phyloP scores from a whole-genome alignment of 805 yeast species.

The Henningerozyma blattae region DNA sequence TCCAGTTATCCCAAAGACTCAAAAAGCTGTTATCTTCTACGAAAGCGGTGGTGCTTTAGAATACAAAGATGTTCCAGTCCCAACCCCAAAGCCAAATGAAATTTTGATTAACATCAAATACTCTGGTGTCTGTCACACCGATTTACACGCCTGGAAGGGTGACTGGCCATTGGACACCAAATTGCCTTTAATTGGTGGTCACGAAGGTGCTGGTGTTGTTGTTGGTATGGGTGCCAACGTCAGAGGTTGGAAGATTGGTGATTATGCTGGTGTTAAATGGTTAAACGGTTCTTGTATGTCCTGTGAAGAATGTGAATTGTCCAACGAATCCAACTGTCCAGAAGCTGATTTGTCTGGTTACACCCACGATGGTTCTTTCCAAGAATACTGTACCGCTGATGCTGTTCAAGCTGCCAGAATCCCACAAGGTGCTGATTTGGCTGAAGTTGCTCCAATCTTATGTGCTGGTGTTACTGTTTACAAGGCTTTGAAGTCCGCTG shows the following conservation, averaged over 20 bases:
- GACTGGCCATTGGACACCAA: conserved; percentile 53
- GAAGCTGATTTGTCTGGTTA: conserved; percentile 62
- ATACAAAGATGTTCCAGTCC: conserved; percentile 43
- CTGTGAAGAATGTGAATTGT: conserved; percentile 51
- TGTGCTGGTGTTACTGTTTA: conserved; percentile 61
- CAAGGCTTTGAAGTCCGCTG: conserved; percentile 54
- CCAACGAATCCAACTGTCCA: conserved; percentile 54
- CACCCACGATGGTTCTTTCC: conserved; percentile 62
- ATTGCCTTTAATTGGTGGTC: conserved; percentile 61
- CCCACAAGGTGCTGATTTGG: conserved; percentile 42
- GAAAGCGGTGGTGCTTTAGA: conserved; percentile 31
- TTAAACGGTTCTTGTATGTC: conserved; percentile 53
- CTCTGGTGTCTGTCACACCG: conserved; percentile 69
- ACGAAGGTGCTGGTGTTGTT: conserved; percentile 64
- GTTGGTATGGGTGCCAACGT: conserved; percentile 52
- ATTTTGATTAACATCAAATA: conserved; percentile 54
- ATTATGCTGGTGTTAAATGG: conserved; percentile 59
- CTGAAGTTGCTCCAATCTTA: conserved; percentile 48
- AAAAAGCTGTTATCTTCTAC: conserved; percentile 40
- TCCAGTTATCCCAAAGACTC: conserved; percentile 31
- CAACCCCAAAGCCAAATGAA: conserved; percentile 53
- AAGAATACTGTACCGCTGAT: conserved; percentile 54
- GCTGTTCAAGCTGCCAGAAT: conserved; percentile 52
- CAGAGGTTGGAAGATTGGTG: conserved; percentile 50
- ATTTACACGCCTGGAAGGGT: conserved; percentile 64